phyloP scores from a whole-genome alignment of 2,329 filamentous ascomycete genomes.

The Spiromastix sp. region DNA sequence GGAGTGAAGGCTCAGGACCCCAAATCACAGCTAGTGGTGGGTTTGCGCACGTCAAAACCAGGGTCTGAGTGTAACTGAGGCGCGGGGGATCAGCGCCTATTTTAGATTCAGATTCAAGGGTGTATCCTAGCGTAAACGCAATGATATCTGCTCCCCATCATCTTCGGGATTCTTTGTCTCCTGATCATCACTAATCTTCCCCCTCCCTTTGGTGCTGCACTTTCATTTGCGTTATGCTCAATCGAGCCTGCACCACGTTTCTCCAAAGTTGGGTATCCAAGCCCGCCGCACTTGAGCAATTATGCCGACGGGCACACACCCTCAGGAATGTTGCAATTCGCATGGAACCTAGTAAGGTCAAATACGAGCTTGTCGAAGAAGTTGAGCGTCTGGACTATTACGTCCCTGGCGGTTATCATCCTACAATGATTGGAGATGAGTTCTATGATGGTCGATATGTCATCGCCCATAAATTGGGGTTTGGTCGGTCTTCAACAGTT shows the following conservation, averaged over 20 bases:
- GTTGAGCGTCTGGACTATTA: slow-evolving; percentile 10
- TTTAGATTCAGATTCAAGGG: too few species aligned
- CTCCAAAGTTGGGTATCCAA: neutral
- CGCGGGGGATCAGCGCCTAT: too few species aligned
- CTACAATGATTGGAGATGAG: slow-evolving; percentile 8
- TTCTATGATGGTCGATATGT: slow-evolving; percentile 8
- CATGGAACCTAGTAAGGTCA: slow-evolving; percentile 5
- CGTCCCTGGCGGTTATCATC: slow-evolving; percentile 8
- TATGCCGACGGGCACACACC: neutral
- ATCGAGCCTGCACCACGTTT: neutral
- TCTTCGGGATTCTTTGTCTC: too few species aligned
- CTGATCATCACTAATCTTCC: too few species aligned
- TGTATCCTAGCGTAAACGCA: too few species aligned
- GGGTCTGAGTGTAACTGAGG: too few species aligned
- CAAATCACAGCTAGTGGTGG: too few species aligned
- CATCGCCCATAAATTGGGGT: slow-evolving; percentile 12
- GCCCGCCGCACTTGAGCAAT: neutral
- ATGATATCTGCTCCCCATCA: too few species aligned
- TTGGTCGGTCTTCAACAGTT: slow-evolving; percentile 10
- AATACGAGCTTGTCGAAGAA: slow-evolving; percentile 6
- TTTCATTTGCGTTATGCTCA: neutral
- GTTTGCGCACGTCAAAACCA: too few species aligned
- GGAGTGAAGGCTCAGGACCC: too few species aligned
- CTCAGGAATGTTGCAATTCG: slow-evolving; percentile 1
- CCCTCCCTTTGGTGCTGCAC: neutral